Percentiles rank a stretch among this genome's conserved stretches.
phyloP scores from a whole-genome alignment of 2,329 filamentous ascomycete species.

The Fusarium equiseti region DNA sequence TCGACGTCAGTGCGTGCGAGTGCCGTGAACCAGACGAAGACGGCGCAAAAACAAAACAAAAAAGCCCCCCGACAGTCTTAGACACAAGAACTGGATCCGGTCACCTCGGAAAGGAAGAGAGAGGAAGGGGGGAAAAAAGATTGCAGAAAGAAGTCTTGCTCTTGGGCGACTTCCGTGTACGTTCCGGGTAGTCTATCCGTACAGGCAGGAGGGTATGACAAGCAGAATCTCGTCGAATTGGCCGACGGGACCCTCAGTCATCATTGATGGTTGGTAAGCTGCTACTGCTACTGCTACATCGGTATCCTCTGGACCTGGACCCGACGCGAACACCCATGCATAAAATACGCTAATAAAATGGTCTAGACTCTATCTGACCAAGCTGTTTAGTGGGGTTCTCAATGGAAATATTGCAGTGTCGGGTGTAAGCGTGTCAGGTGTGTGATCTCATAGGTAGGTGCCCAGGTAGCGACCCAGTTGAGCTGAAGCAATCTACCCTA shows the following conservation, averaged over 20 bases:
- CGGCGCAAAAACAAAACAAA: neutral
- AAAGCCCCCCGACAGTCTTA: slow-evolving; percentile 11
- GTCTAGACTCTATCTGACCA: neutral
- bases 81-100: slow-evolving; percentile 22
- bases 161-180: slow-evolving; percentile 33
- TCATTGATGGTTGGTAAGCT: slow-evolving; percentile 42
- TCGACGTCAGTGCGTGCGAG: slow-evolving; percentile 32
- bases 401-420: slow-evolving; percentile 13
- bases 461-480: neutral
- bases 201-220: slow-evolving; percentile 15
- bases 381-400: slow-evolving; percentile 24
- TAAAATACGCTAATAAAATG: slow-evolving; percentile 19
- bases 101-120: neutral
- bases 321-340: slow-evolving; percentile 22
- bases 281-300: slow-evolving; percentile 30
- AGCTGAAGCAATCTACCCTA: slow-evolving; percentile 9
- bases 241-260: slow-evolving; percentile 4
- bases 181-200: neutral
- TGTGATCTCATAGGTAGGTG: neutral
- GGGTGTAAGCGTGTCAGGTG: slow-evolving; percentile 8
- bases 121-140: neutral
- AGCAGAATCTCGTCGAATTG: slow-evolving; percentile 38
- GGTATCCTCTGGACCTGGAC: slow-evolving; percentile 7
- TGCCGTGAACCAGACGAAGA: slow-evolving; percentile 12
- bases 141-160: neutral